phyloP scores from a whole-genome alignment of 768 basidiomycete species.

The Lentinula aciculospora region DNA sequence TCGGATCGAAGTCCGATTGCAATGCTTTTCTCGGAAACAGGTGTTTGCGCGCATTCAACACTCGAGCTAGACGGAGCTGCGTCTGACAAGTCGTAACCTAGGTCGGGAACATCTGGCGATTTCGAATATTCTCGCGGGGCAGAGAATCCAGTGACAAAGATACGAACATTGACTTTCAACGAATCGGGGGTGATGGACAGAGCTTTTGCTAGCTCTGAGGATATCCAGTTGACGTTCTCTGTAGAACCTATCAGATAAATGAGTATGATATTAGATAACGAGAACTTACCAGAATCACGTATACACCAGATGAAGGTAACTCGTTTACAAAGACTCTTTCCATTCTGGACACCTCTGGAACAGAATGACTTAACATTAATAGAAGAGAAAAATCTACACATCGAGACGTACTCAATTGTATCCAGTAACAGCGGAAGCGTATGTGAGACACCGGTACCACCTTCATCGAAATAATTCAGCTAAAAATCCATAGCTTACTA shows the following conservation, averaged over 20 bases:
- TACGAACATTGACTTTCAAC: slow-evolving; percentile 26
- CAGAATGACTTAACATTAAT: background rate
- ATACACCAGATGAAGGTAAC: slow-evolving; percentile 37
- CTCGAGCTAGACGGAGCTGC: background rate
- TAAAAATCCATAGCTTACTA: too few species aligned
- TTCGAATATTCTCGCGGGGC: too few species aligned
- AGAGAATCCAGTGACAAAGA: slow-evolving; percentile 16
- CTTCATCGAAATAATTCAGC: slow-evolving; percentile 16
- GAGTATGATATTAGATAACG: background rate
- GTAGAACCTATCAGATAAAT: background rate
- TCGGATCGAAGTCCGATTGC: background rate
- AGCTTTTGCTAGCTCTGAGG: slow-evolving; percentile 16
- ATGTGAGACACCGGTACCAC: slow-evolving; percentile 41
- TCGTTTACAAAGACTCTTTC: slow-evolving; percentile 20
- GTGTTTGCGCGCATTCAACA: background rate
- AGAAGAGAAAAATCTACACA: background rate
- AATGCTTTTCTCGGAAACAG: background rate
- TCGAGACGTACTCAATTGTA: slow-evolving; percentile 27
- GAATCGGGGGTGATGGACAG: slow-evolving; percentile 18
- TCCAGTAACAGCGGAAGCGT: slow-evolving; percentile 34
- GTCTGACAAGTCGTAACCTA: background rate
- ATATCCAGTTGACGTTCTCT: slow-evolving; percentile 26
- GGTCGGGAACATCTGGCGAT: background rate
- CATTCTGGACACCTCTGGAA: slow-evolving; percentile 10
- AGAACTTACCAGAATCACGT: slow-evolving; percentile 26